Percentiles rank a stretch among this genome's conserved stretches.
These are phyloP conservation scores for Basidioascus undulatus DNA, from an alignment of 768 basidiomycete genomes.

Conservation along the genomic window DNA sequence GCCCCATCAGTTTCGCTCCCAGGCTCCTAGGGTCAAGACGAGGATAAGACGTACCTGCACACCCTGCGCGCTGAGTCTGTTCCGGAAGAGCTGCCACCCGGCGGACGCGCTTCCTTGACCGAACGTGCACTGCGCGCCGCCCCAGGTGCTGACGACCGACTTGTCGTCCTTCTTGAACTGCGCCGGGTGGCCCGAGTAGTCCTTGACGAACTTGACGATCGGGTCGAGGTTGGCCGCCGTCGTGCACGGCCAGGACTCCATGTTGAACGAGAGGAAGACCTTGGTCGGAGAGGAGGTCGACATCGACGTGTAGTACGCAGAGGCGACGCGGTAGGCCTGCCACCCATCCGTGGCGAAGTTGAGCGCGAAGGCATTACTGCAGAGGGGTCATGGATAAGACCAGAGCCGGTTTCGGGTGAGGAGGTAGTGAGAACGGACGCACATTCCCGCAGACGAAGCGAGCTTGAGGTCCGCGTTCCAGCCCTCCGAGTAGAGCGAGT, in stretches of 20 bases:
- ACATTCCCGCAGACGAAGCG: no score
- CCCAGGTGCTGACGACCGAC: constrained; percentile 17
- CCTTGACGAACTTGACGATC: constrained; percentile 8
- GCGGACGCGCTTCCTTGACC: constrained; percentile 13
- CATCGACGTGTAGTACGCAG: constrained; percentile 23
- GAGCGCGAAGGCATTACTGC: constrained; percentile 22
- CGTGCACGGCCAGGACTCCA: constrained; percentile 10
- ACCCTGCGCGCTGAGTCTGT: neutral
- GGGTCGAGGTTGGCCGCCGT: constrained; percentile 6
- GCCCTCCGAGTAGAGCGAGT: no score
- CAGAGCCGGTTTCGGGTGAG: no score
- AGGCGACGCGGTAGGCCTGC: constrained; percentile 16
- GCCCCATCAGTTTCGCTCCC: constrained; percentile 23
- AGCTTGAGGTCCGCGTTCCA: no score
- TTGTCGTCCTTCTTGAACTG: constrained; percentile 18
- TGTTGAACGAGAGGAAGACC: constrained; percentile 21
- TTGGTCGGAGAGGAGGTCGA: no score
- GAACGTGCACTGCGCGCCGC: constrained; percentile 19
- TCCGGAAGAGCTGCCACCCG: constrained; percentile 13
- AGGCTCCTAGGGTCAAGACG: constrained; percentile 16
- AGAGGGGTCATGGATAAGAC: no score
- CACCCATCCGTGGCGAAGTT: constrained; percentile 21
- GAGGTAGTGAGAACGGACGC: no score
- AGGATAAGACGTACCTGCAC: constrained; percentile 14
- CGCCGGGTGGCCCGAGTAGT: constrained; percentile 11